phyloP scores from a whole-genome alignment of 768 basidiomycete species.

The Brasilioporus rufonigricans region DNA sequence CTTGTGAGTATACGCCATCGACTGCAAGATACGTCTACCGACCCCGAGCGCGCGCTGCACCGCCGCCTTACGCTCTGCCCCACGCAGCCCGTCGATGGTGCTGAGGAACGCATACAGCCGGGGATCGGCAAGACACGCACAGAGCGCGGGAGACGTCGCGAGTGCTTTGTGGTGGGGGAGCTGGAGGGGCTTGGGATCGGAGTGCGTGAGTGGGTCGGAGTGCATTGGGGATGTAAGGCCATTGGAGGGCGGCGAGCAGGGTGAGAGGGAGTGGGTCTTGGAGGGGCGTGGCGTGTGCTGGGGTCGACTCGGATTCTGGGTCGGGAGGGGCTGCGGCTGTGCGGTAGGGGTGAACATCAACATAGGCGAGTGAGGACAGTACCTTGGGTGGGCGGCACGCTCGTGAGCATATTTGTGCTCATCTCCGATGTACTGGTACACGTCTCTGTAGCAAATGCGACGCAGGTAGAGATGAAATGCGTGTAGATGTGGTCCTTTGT shows the following conservation, averaged over 20 bases:
- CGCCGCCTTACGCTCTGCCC: constrained; percentile 54
- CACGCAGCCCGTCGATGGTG: constrained; percentile 62
- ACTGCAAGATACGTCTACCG: constrained; percentile 49
- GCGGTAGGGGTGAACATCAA: too few relatives aligned
- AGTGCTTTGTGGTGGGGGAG: too few relatives aligned
- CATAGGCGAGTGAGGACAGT: too few relatives aligned
- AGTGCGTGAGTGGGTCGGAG: constrained; percentile 79
- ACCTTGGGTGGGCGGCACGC: too few relatives aligned
- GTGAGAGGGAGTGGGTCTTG: constrained; percentile 49
- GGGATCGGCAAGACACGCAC: constrained; percentile 55
- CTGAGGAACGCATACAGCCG: constrained; percentile 50
- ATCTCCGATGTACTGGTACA: too few relatives aligned
- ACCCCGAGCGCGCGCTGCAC: constrained; percentile 67
- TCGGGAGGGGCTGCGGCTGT: too few relatives aligned
- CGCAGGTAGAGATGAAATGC: background rate
- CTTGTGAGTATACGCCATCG: too few relatives aligned
- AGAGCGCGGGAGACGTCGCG: constrained; percentile 59
- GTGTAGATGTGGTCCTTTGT: constrained; percentile 54
- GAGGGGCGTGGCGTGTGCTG: constrained; percentile 15
- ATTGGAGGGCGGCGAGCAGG: too few relatives aligned
- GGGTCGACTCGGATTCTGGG: background rate
- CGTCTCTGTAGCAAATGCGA: too few relatives aligned
- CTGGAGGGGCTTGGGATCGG: too few relatives aligned
- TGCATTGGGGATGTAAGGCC: constrained; percentile 86
- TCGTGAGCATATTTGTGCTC: too few relatives aligned